Evolutionary conservation across 305 asterid species (phyloP), one percentile per base, ranked within the genome.

Genomic region (Rubia peregrina): DNA sequence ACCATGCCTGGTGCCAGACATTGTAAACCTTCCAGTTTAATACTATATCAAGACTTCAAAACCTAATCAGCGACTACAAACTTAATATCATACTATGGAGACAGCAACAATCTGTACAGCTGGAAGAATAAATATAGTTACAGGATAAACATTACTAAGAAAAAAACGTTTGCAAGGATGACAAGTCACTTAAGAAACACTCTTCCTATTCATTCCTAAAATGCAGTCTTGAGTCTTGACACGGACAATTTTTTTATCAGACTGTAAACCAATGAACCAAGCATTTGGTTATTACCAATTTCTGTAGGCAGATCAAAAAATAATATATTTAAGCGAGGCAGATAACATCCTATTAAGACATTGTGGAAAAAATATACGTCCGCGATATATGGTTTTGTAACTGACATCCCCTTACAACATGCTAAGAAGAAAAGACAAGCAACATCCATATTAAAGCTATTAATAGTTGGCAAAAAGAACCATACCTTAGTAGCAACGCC

Each of bases 401-500:
- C 2, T 43, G 12, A 43, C 36, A 57, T 21, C 62, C 7, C 14
- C 61, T 55, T 21, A 9, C 55, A 48, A 12, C 57, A 17, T 3
- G 57, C 16, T 51, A 51, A 51, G 22, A 17, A 51, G 41, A 36
- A 22, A 56, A 1, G 30, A 7, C 6, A 9, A 51, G 61, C 40
- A 14, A 59, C 40, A 51, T 56, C 5, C 13, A 55, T n/a, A 30
- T 19, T 22, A 30, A 51, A 51, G 36, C 11, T 59, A 30, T 53
- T 17, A 67, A 36, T 41, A 48, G 69, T n/a, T 4, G 40, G 13
- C 2, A 5, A 26, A 26, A 61, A 69, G 46, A 65, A 43, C 65
- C 65, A 70, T 86, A 92, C 98, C 96, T 88, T 86, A 71, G 90
- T 78, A 72, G 97, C 96, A 79, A 85, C 85, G 61, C 98, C 96